Evolutionary conservation across 352 stramenopile species (phyloP).

Genomic region (Pythium guiyangense): DNA sequence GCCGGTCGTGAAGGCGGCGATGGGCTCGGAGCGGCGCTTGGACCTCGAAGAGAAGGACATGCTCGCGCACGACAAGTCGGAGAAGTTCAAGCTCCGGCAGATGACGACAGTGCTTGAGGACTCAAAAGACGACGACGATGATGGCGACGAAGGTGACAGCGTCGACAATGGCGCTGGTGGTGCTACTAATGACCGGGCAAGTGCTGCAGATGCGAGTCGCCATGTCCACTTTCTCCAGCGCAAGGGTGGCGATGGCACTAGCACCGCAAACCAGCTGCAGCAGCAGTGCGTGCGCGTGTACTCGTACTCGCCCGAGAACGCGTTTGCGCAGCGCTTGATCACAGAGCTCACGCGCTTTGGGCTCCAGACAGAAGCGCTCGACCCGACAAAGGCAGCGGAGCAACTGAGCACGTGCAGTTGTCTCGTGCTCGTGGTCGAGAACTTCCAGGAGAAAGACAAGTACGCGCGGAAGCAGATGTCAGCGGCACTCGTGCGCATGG

Average conservation of each 20-base stretch:
- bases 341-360: slow-evolving; percentile 14
- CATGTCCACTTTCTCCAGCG: neutral
- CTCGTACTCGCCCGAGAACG: slow-evolving; percentile 8
- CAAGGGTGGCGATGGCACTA: neutral
- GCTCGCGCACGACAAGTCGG: slow-evolving; percentile 15
- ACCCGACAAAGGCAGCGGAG: slow-evolving; percentile 6
- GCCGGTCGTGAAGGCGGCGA: slow-evolving; percentile 42
- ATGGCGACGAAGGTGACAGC: neutral
- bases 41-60: slow-evolving; percentile 37
- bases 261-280: neutral
- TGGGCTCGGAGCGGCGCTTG: slow-evolving; percentile 35
- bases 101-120: slow-evolving; percentile 21
- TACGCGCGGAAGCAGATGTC: slow-evolving; percentile 30
- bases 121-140: slow-evolving; percentile 9
- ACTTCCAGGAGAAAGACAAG: slow-evolving; percentile 23
- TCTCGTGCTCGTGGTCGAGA: slow-evolving; percentile 35
- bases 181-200: neutral
- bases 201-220: neutral
- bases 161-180: neutral
- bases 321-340: slow-evolving; percentile 9
- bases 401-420: slow-evolving; percentile 14
- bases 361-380: slow-evolving; percentile 7
- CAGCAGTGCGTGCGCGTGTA: slow-evolving; percentile 11
- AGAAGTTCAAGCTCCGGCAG: slow-evolving; percentile 14
- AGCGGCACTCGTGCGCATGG: slow-evolving; percentile 30